phyloP scores from a whole-genome alignment of 768 basidiomycete species.

The Rickenella mellea region DNA sequence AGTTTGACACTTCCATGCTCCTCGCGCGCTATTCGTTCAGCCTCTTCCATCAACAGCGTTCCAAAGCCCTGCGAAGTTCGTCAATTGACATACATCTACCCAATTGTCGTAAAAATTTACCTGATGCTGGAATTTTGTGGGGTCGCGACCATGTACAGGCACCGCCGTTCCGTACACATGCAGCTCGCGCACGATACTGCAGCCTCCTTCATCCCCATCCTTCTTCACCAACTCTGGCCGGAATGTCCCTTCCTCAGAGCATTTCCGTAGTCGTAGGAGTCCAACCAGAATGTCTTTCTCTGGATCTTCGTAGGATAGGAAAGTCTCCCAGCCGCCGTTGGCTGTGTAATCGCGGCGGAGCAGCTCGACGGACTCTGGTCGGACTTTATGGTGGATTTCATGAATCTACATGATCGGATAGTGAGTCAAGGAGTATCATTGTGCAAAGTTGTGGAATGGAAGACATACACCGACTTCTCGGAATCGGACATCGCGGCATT shows the following conservation, averaged over 20 bases:
- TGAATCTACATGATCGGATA: constrained; percentile 55
- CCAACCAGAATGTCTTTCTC: constrained; percentile 95
- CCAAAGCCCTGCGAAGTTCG: constrained; percentile 71
- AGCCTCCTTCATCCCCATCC: constrained; percentile 65
- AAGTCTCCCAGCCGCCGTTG: constrained; percentile 99
- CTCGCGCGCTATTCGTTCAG: constrained; percentile 92
- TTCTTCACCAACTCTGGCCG: constrained; percentile 77
- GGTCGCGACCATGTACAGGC: constrained; percentile 93
- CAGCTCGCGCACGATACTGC: constrained; percentile 89
- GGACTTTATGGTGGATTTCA: constrained; percentile 96
- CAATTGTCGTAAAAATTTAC: constrained; percentile 22
- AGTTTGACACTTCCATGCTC: constrained; percentile 94
- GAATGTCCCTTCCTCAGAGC: constrained; percentile 95
- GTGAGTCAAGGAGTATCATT: constrained; percentile 3
- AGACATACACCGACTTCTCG: constrained; percentile 90
- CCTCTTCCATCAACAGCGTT: constrained; percentile 96
- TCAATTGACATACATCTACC: constrained; percentile 3
- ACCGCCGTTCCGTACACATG: constrained; percentile 99
- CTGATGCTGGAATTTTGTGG: constrained; percentile 97
- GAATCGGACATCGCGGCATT: constrained; percentile 94
- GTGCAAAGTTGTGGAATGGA: constrained; percentile 2
- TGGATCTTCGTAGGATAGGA: constrained; percentile 97
- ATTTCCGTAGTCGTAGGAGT: constrained; percentile 83
- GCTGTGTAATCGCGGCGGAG: constrained; percentile 92
- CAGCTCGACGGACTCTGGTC: constrained; percentile 91